These are phyloP conservation scores for Russula sp. DNA, from an alignment of 768 basidiomycete genomes.

Conservation along the genomic window DNA sequence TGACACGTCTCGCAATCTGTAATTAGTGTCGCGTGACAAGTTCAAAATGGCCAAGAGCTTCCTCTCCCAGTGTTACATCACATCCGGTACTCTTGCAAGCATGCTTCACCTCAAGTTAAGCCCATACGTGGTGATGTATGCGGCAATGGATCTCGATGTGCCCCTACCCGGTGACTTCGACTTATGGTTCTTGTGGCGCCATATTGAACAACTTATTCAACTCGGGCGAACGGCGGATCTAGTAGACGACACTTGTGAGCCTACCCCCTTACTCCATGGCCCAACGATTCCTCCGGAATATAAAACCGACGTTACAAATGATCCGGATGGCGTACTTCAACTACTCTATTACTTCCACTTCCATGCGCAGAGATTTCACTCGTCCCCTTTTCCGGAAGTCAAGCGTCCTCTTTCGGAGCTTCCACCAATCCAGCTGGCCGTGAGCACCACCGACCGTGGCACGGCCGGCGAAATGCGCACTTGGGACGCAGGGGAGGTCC, in stretches of 20 bases:
- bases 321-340: conserved; percentile 10
- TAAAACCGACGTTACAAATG: not conserved
- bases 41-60: conserved; percentile 13
- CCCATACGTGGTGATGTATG: conserved; percentile 19
- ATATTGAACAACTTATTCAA: conserved; percentile 17
- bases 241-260: not conserved
- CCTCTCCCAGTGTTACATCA: not conserved
- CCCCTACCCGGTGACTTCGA: conserved; percentile 16
- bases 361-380: not conserved
- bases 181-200: conserved; percentile 16
- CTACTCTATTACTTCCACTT: conserved; percentile 1
- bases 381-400: conserved; percentile 6
- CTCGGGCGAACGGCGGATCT: conserved; percentile 10
- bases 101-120: conserved; percentile 15
- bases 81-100: not conserved
- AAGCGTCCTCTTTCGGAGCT: conserved; percentile 13
- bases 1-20: too few relatives aligned
- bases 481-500: conserved; percentile 1
- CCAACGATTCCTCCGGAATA: not conserved
- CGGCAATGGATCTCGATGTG: conserved; percentile 19
- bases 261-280: not conserved
- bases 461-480: conserved; percentile 7
- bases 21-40: conserved; percentile 7
- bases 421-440: conserved; percentile 7
- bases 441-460: not conserved